Evolutionary conservation across 2,329 filamentous ascomycete species (phyloP), one percentile per base, ranked within the genome.

Genomic region (Fusarium sp.): DNA sequence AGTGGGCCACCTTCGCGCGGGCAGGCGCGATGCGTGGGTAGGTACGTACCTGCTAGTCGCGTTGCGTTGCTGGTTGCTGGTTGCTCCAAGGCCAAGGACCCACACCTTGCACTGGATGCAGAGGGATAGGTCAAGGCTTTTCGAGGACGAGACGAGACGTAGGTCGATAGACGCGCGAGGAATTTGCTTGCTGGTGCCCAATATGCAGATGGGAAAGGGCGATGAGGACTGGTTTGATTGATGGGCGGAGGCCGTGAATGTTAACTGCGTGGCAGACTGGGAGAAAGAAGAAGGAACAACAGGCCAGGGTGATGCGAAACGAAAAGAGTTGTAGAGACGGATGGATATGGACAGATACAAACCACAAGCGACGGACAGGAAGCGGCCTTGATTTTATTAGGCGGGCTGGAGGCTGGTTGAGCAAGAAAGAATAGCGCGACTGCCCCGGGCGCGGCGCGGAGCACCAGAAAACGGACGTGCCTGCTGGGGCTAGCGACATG

Each of bases 401-500:
- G 27, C 27, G 47, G 47, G 47, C 27, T 54, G 47, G 47, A 54
- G 47, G 47, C 47, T 54, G 47, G 47, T 54, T 54, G 47, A 54
- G 27, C 27, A 54, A 7, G 47, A 31, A 54, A 54, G 47, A 54
- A 54, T 54, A 54, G 47, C 47, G 47, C 27, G 47, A 54, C 47
- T 54, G 47, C 27, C 47, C 47, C 47, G 27, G 47, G 47, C 47
- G 47, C 47, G 47, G 47, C 27, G 47, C 47, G 47, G 47, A 54
- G 47, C 27, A 54, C 47, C 47, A 54, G 56, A 63, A 59, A 63
- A 61, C 70, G 69, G 74, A 76, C 74, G 75, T 77, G 75, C 72
- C 69, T 57, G 47, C 58, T 68, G 38, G 63, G 63, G 71, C 22
- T 47, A 35, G 33, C 45, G 89, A 89, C 86, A 89, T 31, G 47